Evolutionary conservation across 2,329 filamentous ascomycete species (phyloP), one percentile per base, ranked within the genome.

Genomic region (Fusarium circinatum): DNA sequence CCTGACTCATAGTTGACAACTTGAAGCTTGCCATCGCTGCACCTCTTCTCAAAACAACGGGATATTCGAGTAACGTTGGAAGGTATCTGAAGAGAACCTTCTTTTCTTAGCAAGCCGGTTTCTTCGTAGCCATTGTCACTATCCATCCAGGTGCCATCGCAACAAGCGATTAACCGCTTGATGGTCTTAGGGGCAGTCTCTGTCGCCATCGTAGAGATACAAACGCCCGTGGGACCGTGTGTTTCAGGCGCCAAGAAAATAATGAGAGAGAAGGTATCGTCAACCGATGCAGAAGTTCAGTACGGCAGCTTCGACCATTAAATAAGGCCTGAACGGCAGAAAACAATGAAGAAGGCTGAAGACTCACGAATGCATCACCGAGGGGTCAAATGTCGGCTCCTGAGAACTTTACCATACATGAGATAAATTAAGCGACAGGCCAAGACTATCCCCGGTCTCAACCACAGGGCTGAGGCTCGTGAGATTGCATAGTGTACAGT

Each of bases 41-140:
- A 87, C 44, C 78, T 82, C 42, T 85, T 84, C 71, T 86, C 86
- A 75, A 91, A 86, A 62, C 87, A 88, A 44, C 89, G 86, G 18
- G 87, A 87, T 62, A 91, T 88, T 28, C 89, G 87, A 22, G 89
- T 90, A 47, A 91, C 88, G 69, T 91, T 91, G 56, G 89, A 90
- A 1, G 88, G 87, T 24, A 87, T 79, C 72, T 89, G 86, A 41
- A 87, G 79, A 22, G 78, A 83, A n/a, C 83, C 82, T 42, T 81
- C 73, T 20, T 80, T 79, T 34, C 82, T 80, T 42, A 80, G 76
- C 15, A 84, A 63, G 20, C 79, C 80, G 5, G 82, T 78, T 75
- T 86, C 84, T 44, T 82, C 79, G 73, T 84, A 86, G 51, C 86
- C 85, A 55, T 84, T 85, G 76, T 88, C 86, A 44, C 85, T 85